A percentile compares a stretch with the other conserved stretches of the same genome.
phyloP scores from a whole-genome alignment of 768 basidiomycete species.

The Phlegmacium glaucopus region DNA sequence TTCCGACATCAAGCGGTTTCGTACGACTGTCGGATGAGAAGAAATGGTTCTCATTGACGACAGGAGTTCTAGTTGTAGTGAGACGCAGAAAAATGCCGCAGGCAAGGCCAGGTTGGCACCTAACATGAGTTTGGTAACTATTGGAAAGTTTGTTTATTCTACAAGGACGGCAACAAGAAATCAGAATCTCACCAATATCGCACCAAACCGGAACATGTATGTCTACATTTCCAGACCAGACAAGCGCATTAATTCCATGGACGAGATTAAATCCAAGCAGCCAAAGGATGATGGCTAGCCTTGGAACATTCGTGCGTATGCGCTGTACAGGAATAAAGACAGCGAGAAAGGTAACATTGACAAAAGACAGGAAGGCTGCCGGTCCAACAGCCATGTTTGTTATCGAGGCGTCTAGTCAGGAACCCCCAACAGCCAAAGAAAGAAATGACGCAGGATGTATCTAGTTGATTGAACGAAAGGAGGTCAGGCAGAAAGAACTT shows the following conservation, averaged over 20 bases:
- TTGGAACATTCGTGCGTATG: conserved; percentile 43
- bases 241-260: conserved; percentile 52
- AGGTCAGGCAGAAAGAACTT: too few relatives aligned
- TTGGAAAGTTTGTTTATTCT: not conserved
- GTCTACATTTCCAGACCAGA: conserved; percentile 56
- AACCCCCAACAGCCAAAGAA: not conserved
- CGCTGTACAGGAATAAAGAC: conserved; percentile 41
- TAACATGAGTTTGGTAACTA: conserved; percentile 45
- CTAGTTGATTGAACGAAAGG: too few relatives aligned
- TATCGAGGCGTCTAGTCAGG: not conserved
- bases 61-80: conserved; percentile 48
- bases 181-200: conserved; percentile 43
- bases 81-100: conserved; percentile 54
- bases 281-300: conserved; percentile 49
- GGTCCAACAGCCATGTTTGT: not conserved
- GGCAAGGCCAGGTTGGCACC: conserved; percentile 56
- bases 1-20: conserved; percentile 43
- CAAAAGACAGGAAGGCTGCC: not conserved
- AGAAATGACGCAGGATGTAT: not conserved
- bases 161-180: not conserved
- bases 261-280: conserved; percentile 45
- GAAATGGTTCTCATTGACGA: conserved; percentile 42
- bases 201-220: conserved; percentile 62
- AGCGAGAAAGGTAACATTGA: conserved; percentile 38
- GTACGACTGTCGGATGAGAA: conserved; percentile 30